Evolutionary conservation across 108 stramenopile genomes (phyloP).

Genomic region (Licmophora abbreviata): DNA sequence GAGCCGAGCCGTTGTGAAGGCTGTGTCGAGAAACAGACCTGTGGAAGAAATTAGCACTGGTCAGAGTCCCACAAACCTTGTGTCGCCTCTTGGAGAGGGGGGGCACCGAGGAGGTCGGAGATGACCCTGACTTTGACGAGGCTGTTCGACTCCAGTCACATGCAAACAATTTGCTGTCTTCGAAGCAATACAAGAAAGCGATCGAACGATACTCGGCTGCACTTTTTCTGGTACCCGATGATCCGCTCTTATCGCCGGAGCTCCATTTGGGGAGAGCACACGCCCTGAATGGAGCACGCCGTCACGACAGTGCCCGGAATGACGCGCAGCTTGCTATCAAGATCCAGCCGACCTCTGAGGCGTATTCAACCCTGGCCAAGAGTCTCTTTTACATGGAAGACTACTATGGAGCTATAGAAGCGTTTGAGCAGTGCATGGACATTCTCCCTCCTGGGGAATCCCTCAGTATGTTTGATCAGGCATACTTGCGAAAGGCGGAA

Average conservation of each 20-base stretch:
- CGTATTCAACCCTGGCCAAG: slow-evolving; percentile 80
- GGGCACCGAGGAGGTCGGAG: slow-evolving; percentile 19
- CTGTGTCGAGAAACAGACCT: slow-evolving; percentile 11
- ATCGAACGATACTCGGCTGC: slow-evolving; percentile 87
- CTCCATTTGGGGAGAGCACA: slow-evolving; percentile 76
- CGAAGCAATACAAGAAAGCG: slow-evolving; percentile 69
- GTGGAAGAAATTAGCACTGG: not conserved
- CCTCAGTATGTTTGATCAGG: slow-evolving; percentile 77
- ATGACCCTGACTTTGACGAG: slow-evolving; percentile 84
- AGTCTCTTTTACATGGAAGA: slow-evolving; percentile 77
- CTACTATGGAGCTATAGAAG: slow-evolving; percentile 58
- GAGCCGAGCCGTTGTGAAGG: slow-evolving; percentile 13
- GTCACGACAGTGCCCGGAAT: slow-evolving; percentile 71
- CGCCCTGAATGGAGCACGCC: slow-evolving; percentile 75
- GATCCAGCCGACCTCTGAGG: slow-evolving; percentile 67
- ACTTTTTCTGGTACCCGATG: slow-evolving; percentile 76
- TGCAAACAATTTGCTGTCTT: slow-evolving; percentile 56
- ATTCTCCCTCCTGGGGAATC: slow-evolving; percentile 53
- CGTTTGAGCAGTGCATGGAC: slow-evolving; percentile 55
- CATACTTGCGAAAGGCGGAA: slow-evolving; percentile 70
- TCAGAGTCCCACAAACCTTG: not conserved
- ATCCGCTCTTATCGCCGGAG: slow-evolving; percentile 66
- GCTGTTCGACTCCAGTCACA: slow-evolving; percentile 78
- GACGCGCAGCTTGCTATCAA: slow-evolving; percentile 69
- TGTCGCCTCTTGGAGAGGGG: not conserved